Evolutionary conservation across 1,284 basidiomycete species (phyloP).

Genomic region (Schizopora paradoxa): DNA sequence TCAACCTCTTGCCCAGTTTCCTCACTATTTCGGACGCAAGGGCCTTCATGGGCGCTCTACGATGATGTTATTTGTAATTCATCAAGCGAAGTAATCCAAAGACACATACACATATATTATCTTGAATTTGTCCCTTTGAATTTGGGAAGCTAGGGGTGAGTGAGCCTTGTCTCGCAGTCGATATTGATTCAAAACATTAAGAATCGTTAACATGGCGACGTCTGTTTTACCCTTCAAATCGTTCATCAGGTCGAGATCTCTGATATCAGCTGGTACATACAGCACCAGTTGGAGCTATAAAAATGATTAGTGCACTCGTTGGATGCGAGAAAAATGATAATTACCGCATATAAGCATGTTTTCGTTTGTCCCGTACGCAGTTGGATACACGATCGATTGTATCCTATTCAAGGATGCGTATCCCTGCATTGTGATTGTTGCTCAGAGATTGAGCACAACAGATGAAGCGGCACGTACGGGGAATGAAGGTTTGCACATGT

Average conservation of each 20-base stretch:
- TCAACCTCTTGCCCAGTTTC: constrained; percentile 87
- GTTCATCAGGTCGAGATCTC: constrained; percentile 8
- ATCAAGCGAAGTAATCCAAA: background rate
- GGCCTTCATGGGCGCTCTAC: constrained; percentile 96
- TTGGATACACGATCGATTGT: constrained; percentile 92
- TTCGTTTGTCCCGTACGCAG: constrained; percentile 92
- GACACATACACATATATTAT: constrained; percentile 87
- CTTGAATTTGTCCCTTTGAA: constrained; percentile 80
- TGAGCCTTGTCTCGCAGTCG: constrained; percentile 33
- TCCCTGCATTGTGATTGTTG: constrained; percentile 43
- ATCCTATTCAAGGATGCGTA: constrained; percentile 90
- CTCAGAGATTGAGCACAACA: constrained; percentile 1
- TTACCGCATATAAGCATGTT: constrained; percentile 97
- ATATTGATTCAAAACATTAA: constrained; percentile 83
- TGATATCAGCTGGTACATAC: background rate
- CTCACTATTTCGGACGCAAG: constrained; percentile 93
- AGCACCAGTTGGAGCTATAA: background rate
- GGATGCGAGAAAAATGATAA: constrained; percentile 29
- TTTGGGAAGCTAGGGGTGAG: constrained; percentile 44
- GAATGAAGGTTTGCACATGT: constrained; percentile 83
- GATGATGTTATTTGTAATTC: constrained; percentile 3
- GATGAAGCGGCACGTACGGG: constrained; percentile 46
- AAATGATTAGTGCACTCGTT: constrained; percentile 14
- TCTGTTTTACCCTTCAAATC: constrained; percentile 90
- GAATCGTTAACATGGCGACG: constrained; percentile 91